Base-by-base conservation (phyloP, 1,139 yeast genomes). In the Candida sanyaensis region DNA sequence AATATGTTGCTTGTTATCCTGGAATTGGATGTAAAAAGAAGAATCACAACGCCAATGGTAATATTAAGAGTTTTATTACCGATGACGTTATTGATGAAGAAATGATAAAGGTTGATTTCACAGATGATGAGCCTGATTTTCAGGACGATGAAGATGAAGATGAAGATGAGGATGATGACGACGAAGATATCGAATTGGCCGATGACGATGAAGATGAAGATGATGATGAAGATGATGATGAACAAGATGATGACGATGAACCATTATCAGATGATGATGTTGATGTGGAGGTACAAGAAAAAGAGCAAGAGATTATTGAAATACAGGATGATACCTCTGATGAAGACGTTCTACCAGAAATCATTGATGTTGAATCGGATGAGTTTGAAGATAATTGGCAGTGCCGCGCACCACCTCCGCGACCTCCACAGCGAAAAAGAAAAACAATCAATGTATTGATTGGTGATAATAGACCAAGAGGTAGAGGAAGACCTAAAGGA, bases 1-100 rank as follows among this genome's bases (percentile, higher is more conserved):
- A 68, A 42, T 71, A 62, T 50, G 42, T 60, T 6, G 52, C 62
- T 1, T 72, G 77, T 46, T 59, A 60, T 48, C 76, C 76, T 9
- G 76, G 72, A 1, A 55, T 59, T 13, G 41, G 52, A 45, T 26
- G 28, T 12, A 50, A 50, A 30, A 45, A 31, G 32, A 43, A 36
- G 32, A 17, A 17, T 17, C 29, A 28, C 11, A 34, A 41, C 8
- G 29, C 51, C 38, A 24, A 41, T 26, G 28, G 26, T 17, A 30
- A 23, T 24, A 9, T 29, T 1, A 30, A 31, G n/a, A 17, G 31
- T 12, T 24, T 31, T 27, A 26, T 32, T n/a, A 56, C 49, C 7
- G 52, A 49, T 13, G 51, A 49, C 26, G 56, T 49, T 8, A 51
- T 47, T 7, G 56, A 51, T 12, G 56, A 51, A n/a, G 50, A 42